Conservation (phyloP, 202 grass and related monocot species). For the Elaeis oleifera region DNA sequence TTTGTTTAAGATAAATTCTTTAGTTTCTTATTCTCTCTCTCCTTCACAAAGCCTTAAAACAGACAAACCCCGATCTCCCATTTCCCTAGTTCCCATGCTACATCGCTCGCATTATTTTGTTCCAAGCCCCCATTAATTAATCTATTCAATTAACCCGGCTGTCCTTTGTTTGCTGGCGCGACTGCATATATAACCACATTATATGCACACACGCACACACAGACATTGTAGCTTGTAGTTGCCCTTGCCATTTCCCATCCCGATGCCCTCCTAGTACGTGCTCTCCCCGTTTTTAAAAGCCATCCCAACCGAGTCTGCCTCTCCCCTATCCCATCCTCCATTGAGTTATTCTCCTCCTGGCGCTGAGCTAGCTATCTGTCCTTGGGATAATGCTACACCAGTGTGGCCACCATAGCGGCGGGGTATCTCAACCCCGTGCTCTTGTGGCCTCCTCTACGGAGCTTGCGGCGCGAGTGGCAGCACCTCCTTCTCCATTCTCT, state of each 20-base stretch:
- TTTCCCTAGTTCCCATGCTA: slow-evolving; percentile 29
- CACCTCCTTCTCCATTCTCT: slow-evolving; percentile 49
- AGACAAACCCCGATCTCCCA: slow-evolving; percentile 28
- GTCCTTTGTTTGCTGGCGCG: not conserved
- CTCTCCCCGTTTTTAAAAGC: not conserved
- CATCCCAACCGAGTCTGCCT: slow-evolving; percentile 19
- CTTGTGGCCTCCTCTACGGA: slow-evolving; percentile 51
- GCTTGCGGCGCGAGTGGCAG: slow-evolving; percentile 38
- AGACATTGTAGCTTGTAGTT: not conserved
- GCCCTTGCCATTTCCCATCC: not conserved
- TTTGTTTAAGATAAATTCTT: not conserved
- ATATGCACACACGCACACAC: not conserved
- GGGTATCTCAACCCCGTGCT: slow-evolving; percentile 30
- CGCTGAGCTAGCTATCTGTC: not conserved
- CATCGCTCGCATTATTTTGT: slow-evolving; percentile 11
- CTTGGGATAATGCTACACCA: slow-evolving; percentile 31
- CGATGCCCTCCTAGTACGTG: slow-evolving; percentile 4
- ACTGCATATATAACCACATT: slow-evolving; percentile 3
- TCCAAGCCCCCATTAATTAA: slow-evolving; percentile 2
- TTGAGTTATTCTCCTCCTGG: not conserved
- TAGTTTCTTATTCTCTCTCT: not conserved
- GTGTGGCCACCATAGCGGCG: slow-evolving; percentile 4
- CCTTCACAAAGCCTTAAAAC: not conserved
- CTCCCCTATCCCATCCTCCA: slow-evolving; percentile 1
- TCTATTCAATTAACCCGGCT: too few species aligned